Conservation (phyloP, 2,329 filamentous ascomycete genomes). For the Penicillium sp. region DNA sequence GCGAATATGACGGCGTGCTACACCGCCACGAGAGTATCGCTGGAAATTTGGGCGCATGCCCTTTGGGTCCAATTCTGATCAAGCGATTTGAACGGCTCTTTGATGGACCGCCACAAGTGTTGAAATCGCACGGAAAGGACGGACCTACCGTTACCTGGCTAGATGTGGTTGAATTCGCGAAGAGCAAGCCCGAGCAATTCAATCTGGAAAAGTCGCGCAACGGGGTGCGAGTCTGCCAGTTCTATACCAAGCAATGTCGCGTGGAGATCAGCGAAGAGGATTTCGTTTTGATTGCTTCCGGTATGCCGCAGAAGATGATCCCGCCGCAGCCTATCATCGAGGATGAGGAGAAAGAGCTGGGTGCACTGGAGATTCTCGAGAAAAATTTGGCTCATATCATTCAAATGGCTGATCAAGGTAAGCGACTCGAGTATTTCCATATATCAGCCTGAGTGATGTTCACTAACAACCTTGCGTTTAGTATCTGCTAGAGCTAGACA, state of each 20-base stretch:
- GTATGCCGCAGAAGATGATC: conserved; percentile 78
- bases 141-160: conserved; percentile 71
- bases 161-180: conserved; percentile 81
- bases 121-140: conserved; percentile 62
- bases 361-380: conserved; percentile 79
- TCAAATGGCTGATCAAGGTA: conserved; percentile 75
- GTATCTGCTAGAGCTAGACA: conserved; percentile 71
- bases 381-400: conserved; percentile 73
- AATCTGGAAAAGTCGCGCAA: conserved; percentile 67
- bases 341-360: conserved; percentile 81
- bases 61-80: conserved; percentile 76
- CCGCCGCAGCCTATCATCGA: conserved; percentile 78
- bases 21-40: conserved; percentile 85
- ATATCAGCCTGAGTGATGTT: background rate
- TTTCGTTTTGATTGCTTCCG: conserved; percentile 78
- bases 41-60: conserved; percentile 77
- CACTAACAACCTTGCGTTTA: conserved; percentile 24
- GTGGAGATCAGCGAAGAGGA: conserved; percentile 88
- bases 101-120: conserved; percentile 71
- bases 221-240: conserved; percentile 72
- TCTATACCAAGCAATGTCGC: conserved; percentile 74
- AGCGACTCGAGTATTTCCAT: conserved; percentile 14
- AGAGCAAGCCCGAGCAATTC: conserved; percentile 76
- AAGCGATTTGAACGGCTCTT: conserved; percentile 85
- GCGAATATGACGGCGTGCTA: conserved; percentile 80